Evolutionary conservation across 495 filamentous ascomycete species (phyloP).

Genomic region (Astrothelium subdiscretum): DNA sequence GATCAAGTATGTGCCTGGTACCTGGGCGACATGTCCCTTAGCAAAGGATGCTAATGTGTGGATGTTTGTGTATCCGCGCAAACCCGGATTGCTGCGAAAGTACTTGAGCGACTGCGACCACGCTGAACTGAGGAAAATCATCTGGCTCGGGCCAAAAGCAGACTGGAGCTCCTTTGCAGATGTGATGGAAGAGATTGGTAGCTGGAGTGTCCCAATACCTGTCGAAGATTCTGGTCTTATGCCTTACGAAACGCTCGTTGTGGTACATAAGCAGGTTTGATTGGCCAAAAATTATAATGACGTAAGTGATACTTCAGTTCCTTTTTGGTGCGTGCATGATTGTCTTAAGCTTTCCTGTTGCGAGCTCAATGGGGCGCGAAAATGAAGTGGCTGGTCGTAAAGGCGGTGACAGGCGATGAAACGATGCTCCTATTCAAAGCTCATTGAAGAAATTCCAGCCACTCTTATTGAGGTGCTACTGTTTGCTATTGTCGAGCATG

Average conservation of each 20-base stretch:
- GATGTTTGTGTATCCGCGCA: conserved; percentile 6
- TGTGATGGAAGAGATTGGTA: background rate
- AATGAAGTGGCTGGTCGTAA: background rate
- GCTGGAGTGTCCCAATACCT: background rate
- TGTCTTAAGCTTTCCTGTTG: background rate
- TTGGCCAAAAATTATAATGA: background rate
- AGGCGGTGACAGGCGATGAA: background rate
- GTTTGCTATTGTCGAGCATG: background rate
- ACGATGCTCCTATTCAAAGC: background rate
- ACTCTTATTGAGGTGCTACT: no score
- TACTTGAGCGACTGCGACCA: background rate
- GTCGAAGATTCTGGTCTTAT: background rate
- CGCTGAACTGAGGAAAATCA: background rate
- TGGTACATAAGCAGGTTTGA: background rate
- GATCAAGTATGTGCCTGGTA: background rate
- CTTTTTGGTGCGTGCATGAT: background rate
- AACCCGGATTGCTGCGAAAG: background rate
- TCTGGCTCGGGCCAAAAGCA: conserved; percentile 4
- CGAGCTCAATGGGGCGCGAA: no score
- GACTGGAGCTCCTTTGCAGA: background rate
- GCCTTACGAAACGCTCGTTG: conserved; percentile 2
- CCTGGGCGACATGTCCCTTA: background rate
- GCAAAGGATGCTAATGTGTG: background rate
- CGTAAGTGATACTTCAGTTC: background rate
- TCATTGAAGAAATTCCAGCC: background rate